These are phyloP conservation scores for Cryptococcus amylolentus DNA, from an alignment of 1,284 basidiomycete genomes.

Conservation along the genomic window DNA sequence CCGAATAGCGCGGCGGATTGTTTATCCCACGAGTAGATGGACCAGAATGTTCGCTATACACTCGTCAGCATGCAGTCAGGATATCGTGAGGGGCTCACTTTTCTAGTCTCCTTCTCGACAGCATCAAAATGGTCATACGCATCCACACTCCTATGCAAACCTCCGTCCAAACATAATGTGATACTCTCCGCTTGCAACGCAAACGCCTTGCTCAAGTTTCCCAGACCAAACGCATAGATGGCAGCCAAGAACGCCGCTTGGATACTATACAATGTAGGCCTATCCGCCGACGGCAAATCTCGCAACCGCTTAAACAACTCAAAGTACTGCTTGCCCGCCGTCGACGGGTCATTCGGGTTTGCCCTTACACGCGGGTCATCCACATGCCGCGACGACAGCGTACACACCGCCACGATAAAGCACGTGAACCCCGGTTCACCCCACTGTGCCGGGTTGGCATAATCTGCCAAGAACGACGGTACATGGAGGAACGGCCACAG, in stretches of 20 bases:
- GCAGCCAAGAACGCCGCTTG: constrained; percentile 81
- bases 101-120: constrained; percentile 80
- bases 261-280: constrained; percentile 81
- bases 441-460: constrained; percentile 87
- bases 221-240: constrained; percentile 80
- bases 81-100: constrained; percentile 42
- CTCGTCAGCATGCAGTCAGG: neutral
- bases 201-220: constrained; percentile 79
- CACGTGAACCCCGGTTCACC: constrained; percentile 85
- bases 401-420: constrained; percentile 84
- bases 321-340: constrained; percentile 85
- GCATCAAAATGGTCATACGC: constrained; percentile 83
- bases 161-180: constrained; percentile 75
- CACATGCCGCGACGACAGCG: constrained; percentile 80
- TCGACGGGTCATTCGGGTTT: constrained; percentile 70
- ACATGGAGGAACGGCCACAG: constrained; percentile 85
- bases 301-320: constrained; percentile 76
- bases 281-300: constrained; percentile 78
- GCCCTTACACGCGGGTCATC: constrained; percentile 81
- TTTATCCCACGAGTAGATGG: constrained; percentile 90
- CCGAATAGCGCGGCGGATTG: constrained; percentile 75
- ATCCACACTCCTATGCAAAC: constrained; percentile 77
- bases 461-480: constrained; percentile 80
- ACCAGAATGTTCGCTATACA: constrained; percentile 77
- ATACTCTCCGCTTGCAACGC: constrained; percentile 76